phyloP scores from a whole-genome alignment of 306 rosid genomes.

The Corylus americana region DNA sequence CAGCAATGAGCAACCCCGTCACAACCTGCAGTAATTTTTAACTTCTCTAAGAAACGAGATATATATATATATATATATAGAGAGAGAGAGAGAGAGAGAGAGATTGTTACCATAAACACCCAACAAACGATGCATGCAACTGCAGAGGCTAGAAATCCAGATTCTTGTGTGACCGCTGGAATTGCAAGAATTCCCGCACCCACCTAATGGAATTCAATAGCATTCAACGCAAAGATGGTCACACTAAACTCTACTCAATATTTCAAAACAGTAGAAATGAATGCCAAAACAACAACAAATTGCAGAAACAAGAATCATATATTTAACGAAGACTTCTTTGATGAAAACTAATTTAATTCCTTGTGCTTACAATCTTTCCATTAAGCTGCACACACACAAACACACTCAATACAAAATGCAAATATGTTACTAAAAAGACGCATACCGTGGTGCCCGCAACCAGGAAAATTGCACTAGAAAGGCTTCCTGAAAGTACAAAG shows the following conservation, averaged over 20 bases:
- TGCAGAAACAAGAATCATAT: neutral
- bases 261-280: neutral
- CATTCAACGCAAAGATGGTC: conserved; percentile 19
- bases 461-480: conserved; percentile 62
- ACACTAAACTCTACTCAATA: conserved; percentile 2
- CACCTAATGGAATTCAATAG: conserved; percentile 44
- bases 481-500: conserved; percentile 52
- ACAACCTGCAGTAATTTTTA: conserved; percentile 54
- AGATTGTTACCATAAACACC: conserved; percentile 61
- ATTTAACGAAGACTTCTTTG: neutral
- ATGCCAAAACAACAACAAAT: conserved; percentile 3
- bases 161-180: conserved; percentile 81
- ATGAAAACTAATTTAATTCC: neutral
- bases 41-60: neutral
- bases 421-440: neutral
- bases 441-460: conserved; percentile 78
- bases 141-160: conserved; percentile 76
- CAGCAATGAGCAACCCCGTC: conserved; percentile 76
- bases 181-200: conserved; percentile 85
- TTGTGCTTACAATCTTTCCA: neutral
- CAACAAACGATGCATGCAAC: conserved; percentile 62
- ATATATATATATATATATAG: no score
- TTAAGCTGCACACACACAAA: neutral
- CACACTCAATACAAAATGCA: neutral
- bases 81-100: neutral